A percentile compares a stretch with the other conserved stretches of the same genome.
These are phyloP conservation scores for Malassezia obtusa DNA, from an alignment of 1,284 basidiomycete genomes.

Conservation along the genomic window DNA sequence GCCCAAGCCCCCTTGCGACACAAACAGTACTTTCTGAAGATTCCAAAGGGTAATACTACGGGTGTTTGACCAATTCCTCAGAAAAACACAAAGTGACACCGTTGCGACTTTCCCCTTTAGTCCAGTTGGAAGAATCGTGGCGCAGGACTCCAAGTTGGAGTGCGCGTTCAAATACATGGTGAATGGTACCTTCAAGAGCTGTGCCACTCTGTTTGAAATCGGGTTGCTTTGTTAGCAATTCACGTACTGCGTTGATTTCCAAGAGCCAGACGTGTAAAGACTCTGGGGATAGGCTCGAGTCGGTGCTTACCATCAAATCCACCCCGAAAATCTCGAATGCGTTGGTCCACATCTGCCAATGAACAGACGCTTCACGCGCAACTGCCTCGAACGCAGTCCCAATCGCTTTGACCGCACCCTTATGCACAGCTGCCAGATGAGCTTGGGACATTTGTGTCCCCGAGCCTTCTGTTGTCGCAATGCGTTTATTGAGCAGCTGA, in stretches of 20 bases:
- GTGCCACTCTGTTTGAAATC: conserved; percentile 87
- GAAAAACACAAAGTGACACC: conserved; percentile 32
- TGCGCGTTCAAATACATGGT: conserved; percentile 60
- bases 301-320: conserved; percentile 63
- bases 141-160: conserved; percentile 32
- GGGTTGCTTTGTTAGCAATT: conserved; percentile 56
- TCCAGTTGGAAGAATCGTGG: conserved; percentile 13
- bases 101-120: conserved; percentile 23
- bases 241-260: conserved; percentile 66
- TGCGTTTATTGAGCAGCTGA: background rate
- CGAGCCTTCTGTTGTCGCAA: background rate
- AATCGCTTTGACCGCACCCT: conserved; percentile 50
- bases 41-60: background rate
- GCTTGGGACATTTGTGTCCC: conserved; percentile 33
- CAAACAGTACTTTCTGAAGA: background rate
- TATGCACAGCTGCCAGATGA: conserved; percentile 49
- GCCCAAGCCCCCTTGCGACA: conserved; percentile 8
- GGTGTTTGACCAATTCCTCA: conserved; percentile 16
- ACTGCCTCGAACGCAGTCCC: conserved; percentile 77
- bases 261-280: conserved; percentile 63
- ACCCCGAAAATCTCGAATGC: conserved; percentile 91
- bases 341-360: conserved; percentile 78
- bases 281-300: background rate
- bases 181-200: conserved; percentile 67
- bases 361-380: conserved; percentile 63